Base-by-base conservation (phyloP, 768 basidiomycete species). In the Boletus subparvulus region DNA sequence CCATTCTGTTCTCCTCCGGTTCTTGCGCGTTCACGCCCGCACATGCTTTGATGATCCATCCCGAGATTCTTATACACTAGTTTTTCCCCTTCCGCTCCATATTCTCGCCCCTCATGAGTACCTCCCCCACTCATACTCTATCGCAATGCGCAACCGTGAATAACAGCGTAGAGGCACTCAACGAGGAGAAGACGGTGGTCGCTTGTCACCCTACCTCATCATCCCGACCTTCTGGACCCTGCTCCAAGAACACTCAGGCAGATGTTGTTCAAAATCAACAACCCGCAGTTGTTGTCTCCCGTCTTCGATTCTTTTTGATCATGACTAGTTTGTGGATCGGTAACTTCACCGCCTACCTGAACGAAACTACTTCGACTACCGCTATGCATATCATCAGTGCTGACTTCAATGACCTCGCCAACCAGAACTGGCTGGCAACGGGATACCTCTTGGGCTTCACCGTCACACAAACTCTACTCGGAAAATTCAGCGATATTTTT, bases 371-470 rank as follows among this genome's bases (percentile, higher is more conserved):
- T 13, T 62, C 64, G 11, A 73, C 72, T 0, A 73, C 72, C 13
- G 72, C 73, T 28, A 74, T 74, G 72, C 72, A 73, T 42, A 58
- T 66, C 63, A 73, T 73, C 40, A 58, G 70, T 14, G 66, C 66
- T 17, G 61, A 73, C 28, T 71, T 73, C 36, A 24, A 58, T 12
- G 64, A 60, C 9, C 64, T 74, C 21, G 49, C 72, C 1, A 72
- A 69, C 61, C 72, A 73, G 26, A 73, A 73, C 48, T 73, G 72
- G 72, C 61, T 73, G 35, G 72, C 72, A 3, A 73, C 72, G 0
- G 68, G 72, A 5, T 73, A 73, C 55, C 58, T 73, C 56, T 52
- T 73, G 62, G 72, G 72, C 30, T 73, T 73, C 43, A 73, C 73
- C 42, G 73, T 74, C 59, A 73, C 73, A 0, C 72, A 73, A 45